A percentile compares a stretch with the other conserved stretches of the same genome.
Evolutionary conservation across 495 filamentous ascomycete species (phyloP).

Genomic region (Geoglossum glabrum): DNA sequence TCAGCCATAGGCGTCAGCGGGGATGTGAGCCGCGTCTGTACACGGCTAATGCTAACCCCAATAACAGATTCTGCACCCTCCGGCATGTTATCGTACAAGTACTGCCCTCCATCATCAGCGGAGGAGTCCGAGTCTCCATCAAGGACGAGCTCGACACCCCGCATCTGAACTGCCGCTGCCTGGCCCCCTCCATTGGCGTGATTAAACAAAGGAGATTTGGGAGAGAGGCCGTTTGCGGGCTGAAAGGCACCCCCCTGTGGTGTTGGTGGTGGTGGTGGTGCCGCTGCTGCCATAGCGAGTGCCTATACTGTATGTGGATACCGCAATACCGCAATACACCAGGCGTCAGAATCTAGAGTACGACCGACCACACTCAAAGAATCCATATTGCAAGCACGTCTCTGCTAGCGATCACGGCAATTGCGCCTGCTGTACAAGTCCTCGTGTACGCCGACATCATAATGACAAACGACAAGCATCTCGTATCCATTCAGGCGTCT

Average conservation of each 20-base stretch:
- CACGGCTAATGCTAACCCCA: slow-evolving; percentile 53
- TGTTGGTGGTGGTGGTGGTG: no score
- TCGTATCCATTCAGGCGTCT: no score
- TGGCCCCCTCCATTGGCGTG: neutral
- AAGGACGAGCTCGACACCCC: neutral
- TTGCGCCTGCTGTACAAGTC: no score
- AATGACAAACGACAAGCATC: no score
- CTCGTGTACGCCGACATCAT: no score
- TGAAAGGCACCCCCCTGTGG: neutral
- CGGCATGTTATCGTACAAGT: neutral
- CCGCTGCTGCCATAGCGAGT: no score
- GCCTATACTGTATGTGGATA: no score
- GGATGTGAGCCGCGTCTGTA: slow-evolving; percentile 50
- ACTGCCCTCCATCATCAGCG: neutral
- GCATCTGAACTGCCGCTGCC: neutral
- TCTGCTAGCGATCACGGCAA: no score
- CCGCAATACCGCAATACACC: no score
- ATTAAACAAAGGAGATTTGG: neutral
- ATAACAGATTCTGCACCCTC: slow-evolving; percentile 43
- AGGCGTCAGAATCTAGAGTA: no score
- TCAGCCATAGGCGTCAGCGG: slow-evolving; percentile 54
- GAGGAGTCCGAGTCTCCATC: neutral
- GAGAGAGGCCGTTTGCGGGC: neutral
- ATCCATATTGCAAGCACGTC: no score
- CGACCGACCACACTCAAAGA: no score